Evolutionary conservation across 352 stramenopile species (phyloP), one percentile per base, ranked within the genome.

Genomic region (Globisporangium orthogonon): DNA sequence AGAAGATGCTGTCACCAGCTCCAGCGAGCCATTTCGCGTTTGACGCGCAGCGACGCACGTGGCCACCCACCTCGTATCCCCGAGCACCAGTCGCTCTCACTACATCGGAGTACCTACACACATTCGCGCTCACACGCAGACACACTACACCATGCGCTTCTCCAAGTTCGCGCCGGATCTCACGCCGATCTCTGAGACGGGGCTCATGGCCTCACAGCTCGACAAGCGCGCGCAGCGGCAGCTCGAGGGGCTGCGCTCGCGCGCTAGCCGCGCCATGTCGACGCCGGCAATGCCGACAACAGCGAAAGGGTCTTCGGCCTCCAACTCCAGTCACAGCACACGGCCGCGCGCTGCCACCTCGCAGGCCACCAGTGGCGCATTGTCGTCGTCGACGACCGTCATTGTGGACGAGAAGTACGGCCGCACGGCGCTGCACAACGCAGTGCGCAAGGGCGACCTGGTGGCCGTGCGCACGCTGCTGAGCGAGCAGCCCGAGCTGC

Each of bases 161-260:
- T 66, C 62, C 66, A 86, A 84, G 50, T 86, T 81, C 54, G 53
- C 71, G 3, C 74, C 76, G 1, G 65, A 78, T 37, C 74, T 87
- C 46, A 71, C 65, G 46, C 74, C 74, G 28, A 87, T 87, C 56
- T 82, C 76, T 39, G 74, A 87, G 62, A 83, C 71, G 4, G 64
- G 63, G 30, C 77, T 72, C 23, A 82, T 83, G n/a, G 72, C 62
- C 45, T 46, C 49, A 35, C 52, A 68, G 18, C 50, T 29, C 46
- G 52, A 53, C 43, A 46, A 60, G 39, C 41, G 43, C 4, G 35
- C 39, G 23, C 29, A 51, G 44, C 52, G 59, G 52, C 58, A 61
- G 33, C 58, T 65, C 56, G 56, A 52, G 9, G 49, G 13, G 17
- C 49, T 62, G 13, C 56, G 49, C 13, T 52, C 58, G 29, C 58